Percentiles rank a stretch among this genome's conserved stretches.
Conservation (phyloP, 192 early-diverging fungal species). For the Coemansia asiatica region DNA sequence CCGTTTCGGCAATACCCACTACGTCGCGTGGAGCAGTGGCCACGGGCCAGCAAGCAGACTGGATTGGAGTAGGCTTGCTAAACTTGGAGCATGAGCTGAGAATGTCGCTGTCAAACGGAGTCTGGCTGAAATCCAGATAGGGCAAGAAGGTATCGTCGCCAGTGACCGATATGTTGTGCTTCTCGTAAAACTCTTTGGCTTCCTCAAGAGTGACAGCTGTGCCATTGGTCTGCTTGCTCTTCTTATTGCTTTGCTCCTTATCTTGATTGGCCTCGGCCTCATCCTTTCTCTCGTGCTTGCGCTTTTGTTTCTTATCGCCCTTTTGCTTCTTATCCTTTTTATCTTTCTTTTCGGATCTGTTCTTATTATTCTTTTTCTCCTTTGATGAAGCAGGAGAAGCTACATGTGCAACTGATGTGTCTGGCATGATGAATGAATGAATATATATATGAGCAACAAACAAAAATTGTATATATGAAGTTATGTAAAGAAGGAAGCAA, state of each 20-base stretch:
- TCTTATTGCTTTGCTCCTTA: constrained; percentile 22
- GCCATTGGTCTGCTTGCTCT: constrained; percentile 26
- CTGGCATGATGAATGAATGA: constrained; percentile 25
- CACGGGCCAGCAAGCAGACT: constrained; percentile 91
- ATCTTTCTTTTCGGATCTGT: constrained; percentile 40
- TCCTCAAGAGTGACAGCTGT: constrained; percentile 24
- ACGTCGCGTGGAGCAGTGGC: constrained; percentile 78
- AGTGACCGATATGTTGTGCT: constrained; percentile 64
- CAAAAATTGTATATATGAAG: neutral
- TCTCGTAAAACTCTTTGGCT: constrained; percentile 58
- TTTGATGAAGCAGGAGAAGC: constrained; percentile 14
- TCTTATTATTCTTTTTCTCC: constrained; percentile 23
- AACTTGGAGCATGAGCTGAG: constrained; percentile 68
- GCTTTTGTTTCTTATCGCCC: constrained; percentile 29
- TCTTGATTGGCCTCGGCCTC: constrained; percentile 19
- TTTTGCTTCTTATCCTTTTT: constrained; percentile 17
- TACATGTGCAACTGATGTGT: neutral
- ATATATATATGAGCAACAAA: neutral
- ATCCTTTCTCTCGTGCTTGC: constrained; percentile 30
- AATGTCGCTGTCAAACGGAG: constrained; percentile 68
- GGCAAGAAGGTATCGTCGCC: constrained; percentile 61
- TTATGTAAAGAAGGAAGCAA: too few species aligned
- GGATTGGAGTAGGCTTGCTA: constrained; percentile 87
- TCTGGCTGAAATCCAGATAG: constrained; percentile 73
- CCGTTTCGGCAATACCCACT: constrained; percentile 96